A percentile compares a stretch with the other conserved stretches of the same genome.
Conservation (phyloP, 1,139 yeast genomes). For the Pichiaceae sp. region DNA sequence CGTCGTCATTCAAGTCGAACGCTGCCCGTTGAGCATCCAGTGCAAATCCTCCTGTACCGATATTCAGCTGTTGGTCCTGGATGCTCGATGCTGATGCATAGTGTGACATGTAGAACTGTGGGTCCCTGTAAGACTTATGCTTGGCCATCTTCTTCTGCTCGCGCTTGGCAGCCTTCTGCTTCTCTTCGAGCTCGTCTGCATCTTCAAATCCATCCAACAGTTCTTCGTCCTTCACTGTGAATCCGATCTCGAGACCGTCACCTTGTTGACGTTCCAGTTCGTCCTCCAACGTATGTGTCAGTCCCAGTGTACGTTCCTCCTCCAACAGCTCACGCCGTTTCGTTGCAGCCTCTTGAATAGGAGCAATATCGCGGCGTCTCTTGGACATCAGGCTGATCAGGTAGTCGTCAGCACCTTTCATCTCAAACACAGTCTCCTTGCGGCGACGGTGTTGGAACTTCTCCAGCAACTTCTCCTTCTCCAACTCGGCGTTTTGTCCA, state of each 20-base stretch:
- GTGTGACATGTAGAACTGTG: conserved; percentile 80
- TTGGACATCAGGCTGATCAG: conserved; percentile 77
- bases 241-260: conserved; percentile 48
- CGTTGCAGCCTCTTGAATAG: conserved; percentile 64
- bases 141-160: conserved; percentile 20
- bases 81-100: conserved; percentile 70
- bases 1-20: conserved; percentile 80
- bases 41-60: conserved; percentile 39
- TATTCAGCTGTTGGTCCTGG: conserved; percentile 73
- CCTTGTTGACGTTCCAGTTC: conserved; percentile 44
- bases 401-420: conserved; percentile 61
- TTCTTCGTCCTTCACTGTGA: conserved; percentile 43
- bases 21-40: conserved; percentile 80
- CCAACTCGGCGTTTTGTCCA: conserved; percentile 65
- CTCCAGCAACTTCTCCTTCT: conserved; percentile 64
- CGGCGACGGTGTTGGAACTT: conserved; percentile 58
- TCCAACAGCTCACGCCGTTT: conserved; percentile 64
- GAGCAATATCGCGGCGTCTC: conserved; percentile 77
- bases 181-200: conserved; percentile 3
- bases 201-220: conserved; percentile 51
- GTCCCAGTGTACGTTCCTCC: conserved; percentile 69
- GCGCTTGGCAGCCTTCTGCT: conserved; percentile 34
- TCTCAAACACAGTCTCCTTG: conserved; percentile 92
- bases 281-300: conserved; percentile 65
- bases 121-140: conserved; percentile 57